A percentile compares a stretch with the other conserved stretches of the same genome.
Evolutionary conservation across 2,329 filamentous ascomycete species (phyloP).

Genomic region (Fusarium setosum): DNA sequence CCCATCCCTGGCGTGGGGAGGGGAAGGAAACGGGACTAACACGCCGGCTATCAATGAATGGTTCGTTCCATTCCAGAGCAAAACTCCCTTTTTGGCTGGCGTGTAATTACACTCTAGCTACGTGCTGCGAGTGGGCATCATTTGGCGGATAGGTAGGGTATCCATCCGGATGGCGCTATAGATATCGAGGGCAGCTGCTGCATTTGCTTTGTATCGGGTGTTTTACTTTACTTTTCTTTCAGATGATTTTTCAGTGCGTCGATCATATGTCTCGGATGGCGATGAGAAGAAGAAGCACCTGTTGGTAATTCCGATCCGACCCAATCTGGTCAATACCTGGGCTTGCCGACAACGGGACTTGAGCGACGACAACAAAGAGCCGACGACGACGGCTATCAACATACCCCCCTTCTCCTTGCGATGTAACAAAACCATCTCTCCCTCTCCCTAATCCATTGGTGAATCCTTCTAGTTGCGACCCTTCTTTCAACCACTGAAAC

Average conservation of each 20-base stretch:
- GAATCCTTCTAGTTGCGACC: neutral
- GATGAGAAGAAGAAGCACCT: conserved; percentile 14
- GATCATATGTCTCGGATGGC: conserved; percentile 13
- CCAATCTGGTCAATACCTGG: neutral
- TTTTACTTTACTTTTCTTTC: neutral
- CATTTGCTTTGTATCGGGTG: conserved; percentile 1
- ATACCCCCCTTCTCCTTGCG: neutral
- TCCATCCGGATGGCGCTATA: neutral
- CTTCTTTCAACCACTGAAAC: neutral
- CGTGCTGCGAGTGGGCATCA: neutral
- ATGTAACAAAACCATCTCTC: neutral
- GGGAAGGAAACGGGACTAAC: neutral
- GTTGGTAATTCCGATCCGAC: conserved; percentile 8
- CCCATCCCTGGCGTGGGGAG: conserved; percentile 9
- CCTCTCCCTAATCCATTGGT: neutral
- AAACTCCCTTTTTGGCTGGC: conserved; percentile 21
- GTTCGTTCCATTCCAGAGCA: conserved; percentile 27
- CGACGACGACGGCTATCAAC: neutral
- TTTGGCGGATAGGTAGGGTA: neutral
- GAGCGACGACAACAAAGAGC: conserved; percentile 2
- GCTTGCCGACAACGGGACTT: no score
- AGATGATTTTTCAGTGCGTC: neutral
- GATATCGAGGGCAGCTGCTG: neutral
- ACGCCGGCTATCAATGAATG: conserved; percentile 11
- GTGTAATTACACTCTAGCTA: conserved; percentile 21